A percentile compares a stretch with the other conserved stretches of the same genome.
Conservation (phyloP, 345 rosid species). For the Sonneratia caseolaris region DNA sequence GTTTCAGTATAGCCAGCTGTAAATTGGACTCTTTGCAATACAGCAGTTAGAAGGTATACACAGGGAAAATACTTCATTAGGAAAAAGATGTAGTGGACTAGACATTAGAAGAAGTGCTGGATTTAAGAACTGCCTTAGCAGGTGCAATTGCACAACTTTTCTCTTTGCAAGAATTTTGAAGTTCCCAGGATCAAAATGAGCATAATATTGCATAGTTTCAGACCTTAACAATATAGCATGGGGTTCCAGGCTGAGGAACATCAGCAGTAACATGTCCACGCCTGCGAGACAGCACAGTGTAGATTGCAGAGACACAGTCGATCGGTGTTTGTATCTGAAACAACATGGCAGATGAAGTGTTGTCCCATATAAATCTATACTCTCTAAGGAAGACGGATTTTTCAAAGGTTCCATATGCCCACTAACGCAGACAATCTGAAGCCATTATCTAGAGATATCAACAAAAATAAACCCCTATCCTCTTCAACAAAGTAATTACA, state of each 20-base stretch:
- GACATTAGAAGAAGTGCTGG: neutral
- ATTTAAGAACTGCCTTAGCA: neutral
- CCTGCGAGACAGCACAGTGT: conserved; percentile 83
- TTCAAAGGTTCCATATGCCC: neutral
- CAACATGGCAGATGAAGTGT: neutral
- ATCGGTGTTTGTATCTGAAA: conserved; percentile 95
- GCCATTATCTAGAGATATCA: neutral
- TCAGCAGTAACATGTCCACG: conserved; percentile 98
- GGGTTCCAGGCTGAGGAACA: conserved; percentile 98
- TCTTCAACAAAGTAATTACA: neutral
- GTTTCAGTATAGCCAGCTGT: neutral
- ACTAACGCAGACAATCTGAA: neutral
- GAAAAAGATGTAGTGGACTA: neutral
- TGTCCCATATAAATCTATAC: neutral
- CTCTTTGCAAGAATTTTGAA: neutral
- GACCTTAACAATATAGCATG: conserved; percentile 92
- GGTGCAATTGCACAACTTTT: neutral
- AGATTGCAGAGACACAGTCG: conserved; percentile 90
- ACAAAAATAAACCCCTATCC: neutral
- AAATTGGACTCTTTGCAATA: neutral
- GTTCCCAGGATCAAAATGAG: neutral
- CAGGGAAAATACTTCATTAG: neutral
- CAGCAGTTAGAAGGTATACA: neutral
- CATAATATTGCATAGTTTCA: neutral
- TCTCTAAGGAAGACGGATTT: neutral